Conservation (phyloP, 2,329 filamentous ascomycete genomes). For the Xylariaceae sp. region DNA sequence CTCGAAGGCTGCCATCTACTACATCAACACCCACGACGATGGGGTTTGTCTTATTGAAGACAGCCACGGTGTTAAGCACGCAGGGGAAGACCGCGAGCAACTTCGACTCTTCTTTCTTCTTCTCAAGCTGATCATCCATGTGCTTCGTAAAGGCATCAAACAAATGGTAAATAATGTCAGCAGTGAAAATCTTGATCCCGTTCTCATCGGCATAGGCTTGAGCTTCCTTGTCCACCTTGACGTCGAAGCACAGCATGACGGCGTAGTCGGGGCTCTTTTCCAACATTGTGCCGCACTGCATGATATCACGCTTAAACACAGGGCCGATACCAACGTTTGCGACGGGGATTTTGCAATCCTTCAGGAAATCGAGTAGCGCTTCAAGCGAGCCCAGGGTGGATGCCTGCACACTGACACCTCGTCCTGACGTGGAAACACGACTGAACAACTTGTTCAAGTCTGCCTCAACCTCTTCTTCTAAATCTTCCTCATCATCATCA, state of each 20-base stretch:
- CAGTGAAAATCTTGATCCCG: conserved; percentile 95
- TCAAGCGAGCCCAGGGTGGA: conserved; percentile 96
- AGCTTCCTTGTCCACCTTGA: conserved; percentile 98
- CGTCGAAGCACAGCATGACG: conserved; percentile 99
- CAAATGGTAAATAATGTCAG: conserved; percentile 98
- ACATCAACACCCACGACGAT: conserved; percentile 97
- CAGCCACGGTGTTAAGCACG: conserved; percentile 79
- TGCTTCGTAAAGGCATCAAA: conserved; percentile 97
- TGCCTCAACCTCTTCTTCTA: conserved; percentile 93
- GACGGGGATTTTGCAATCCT: conserved; percentile 93
- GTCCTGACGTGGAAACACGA: conserved; percentile 85
- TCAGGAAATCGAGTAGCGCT: conserved; percentile 92
- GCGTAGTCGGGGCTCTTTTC: conserved; percentile 93
- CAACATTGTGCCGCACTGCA: conserved; percentile 92
- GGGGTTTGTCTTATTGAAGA: conserved; percentile 97
- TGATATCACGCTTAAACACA: conserved; percentile 96
- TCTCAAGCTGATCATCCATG: conserved; percentile 79
- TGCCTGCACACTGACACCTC: conserved; percentile 94
- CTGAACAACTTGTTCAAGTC: conserved; percentile 89
- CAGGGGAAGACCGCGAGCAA: conserved; percentile 96
- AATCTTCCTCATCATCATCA: conserved; percentile 93
- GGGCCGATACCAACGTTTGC: conserved; percentile 96
- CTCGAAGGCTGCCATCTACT: conserved; percentile 76
- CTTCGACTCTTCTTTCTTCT: conserved; percentile 96
- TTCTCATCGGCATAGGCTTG: conserved; percentile 86